Evolutionary conservation across 2,329 filamentous ascomycete species (phyloP).

Genomic region (Paraphoma sp.): DNA sequence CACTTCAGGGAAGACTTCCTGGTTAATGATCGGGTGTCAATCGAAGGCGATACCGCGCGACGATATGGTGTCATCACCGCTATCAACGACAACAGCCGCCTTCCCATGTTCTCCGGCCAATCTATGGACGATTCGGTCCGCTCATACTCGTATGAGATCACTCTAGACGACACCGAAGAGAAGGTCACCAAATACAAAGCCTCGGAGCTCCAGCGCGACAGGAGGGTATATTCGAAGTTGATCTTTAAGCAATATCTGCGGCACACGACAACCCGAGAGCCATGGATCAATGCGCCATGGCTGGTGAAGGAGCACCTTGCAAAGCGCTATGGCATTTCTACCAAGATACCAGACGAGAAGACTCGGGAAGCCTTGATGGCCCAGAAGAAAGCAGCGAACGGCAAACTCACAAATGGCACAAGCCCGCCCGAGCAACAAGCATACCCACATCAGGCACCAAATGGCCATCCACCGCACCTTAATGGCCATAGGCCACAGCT

Average conservation of each 20-base stretch:
- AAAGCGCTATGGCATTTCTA: conserved; percentile 84
- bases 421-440: conserved; percentile 34
- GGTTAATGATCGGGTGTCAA: conserved; percentile 39
- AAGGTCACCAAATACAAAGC: conserved; percentile 56
- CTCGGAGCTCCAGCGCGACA: conserved; percentile 79
- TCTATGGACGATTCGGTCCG: conserved; percentile 36
- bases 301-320: conserved; percentile 88
- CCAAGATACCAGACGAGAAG: conserved; percentile 69
- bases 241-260: conserved; percentile 94
- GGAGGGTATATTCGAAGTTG: conserved; percentile 92
- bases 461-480: conserved; percentile 23
- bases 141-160: conserved; percentile 41
- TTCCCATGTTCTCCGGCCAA: conserved; percentile 33
- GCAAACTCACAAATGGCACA: conserved; percentile 46
- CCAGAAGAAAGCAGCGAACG: conserved; percentile 73
- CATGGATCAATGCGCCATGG: conserved; percentile 97
- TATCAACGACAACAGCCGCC: conserved; percentile 39
- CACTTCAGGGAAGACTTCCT: conserved; percentile 45
- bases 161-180: conserved; percentile 40
- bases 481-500: conserved; percentile 26
- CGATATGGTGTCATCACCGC: conserved; percentile 39
- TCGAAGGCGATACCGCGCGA: conserved; percentile 38
- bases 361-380: conserved; percentile 44
- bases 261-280: conserved; percentile 87
- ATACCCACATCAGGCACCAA: conserved; percentile 21